Evolutionary conservation across 2,329 filamentous ascomycete genomes (phyloP).

Genomic region (Cercospora brassicicola): DNA sequence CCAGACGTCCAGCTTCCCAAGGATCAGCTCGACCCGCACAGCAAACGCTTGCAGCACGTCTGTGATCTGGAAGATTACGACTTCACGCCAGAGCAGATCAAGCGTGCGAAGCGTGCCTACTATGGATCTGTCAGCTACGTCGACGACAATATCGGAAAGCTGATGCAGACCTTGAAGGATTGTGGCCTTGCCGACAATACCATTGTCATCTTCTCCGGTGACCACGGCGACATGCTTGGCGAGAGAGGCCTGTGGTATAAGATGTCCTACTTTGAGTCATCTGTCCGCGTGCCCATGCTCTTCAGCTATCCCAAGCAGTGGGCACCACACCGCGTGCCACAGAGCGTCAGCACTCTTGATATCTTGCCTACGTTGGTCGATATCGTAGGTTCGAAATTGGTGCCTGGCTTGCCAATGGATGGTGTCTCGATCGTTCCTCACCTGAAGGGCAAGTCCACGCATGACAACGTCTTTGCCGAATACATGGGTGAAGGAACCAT

Average conservation of each 20-base stretch:
- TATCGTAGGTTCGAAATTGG: constrained; percentile 69
- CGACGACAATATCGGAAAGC: constrained; percentile 84
- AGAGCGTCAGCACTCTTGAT: constrained; percentile 90
- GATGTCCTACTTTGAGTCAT: constrained; percentile 95
- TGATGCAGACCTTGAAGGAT: constrained; percentile 74
- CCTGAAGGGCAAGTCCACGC: constrained; percentile 64
- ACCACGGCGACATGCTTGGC: constrained; percentile 94
- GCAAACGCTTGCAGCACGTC: constrained; percentile 80
- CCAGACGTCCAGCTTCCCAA: constrained; percentile 76
- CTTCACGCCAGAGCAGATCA: constrained; percentile 82
- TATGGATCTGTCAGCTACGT: constrained; percentile 93
- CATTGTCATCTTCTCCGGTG: constrained; percentile 87
- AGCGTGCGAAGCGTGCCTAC: constrained; percentile 81
- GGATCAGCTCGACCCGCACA: constrained; percentile 82
- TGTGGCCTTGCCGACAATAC: constrained; percentile 81
- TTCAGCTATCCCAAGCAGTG: constrained; percentile 78
- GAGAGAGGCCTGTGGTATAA: constrained; percentile 95
- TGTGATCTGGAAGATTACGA: constrained; percentile 83
- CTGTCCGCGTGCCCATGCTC: constrained; percentile 83
- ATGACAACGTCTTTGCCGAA: constrained; percentile 89
- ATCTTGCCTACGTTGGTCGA: constrained; percentile 86
- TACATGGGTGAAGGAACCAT: constrained; percentile 93
- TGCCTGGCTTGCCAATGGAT: constrained; percentile 76
- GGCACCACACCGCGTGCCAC: constrained; percentile 69
- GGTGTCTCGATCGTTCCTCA: constrained; percentile 80